Evolutionary conservation across 2,329 filamentous ascomycete genomes (phyloP).

Genomic region (Ilyonectria mors-panacis): DNA sequence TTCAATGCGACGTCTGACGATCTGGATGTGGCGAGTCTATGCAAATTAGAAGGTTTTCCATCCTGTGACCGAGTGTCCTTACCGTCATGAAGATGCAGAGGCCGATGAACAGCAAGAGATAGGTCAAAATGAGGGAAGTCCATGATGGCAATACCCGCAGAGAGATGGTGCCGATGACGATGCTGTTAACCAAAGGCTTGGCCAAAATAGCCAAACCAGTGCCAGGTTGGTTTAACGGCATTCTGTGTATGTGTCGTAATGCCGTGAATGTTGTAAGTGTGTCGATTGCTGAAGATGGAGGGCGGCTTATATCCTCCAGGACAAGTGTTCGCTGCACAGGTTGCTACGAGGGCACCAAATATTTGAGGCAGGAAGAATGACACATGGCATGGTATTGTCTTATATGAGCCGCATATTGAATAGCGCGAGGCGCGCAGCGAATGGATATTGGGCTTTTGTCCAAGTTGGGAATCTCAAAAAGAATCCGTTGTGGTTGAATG

Average conservation of each 20-base stretch:
- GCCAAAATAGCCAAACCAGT: slow-evolving; percentile 22
- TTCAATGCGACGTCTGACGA: slow-evolving; percentile 40
- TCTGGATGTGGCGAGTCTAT: slow-evolving; percentile 51
- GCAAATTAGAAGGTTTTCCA: slow-evolving; percentile 3
- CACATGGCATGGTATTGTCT: neutral
- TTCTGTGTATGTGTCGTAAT: neutral
- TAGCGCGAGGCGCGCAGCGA: neutral
- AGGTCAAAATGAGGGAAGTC: slow-evolving; percentile 31
- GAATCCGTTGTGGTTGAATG: neutral
- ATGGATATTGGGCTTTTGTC: neutral
- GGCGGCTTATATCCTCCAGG: slow-evolving; percentile 31
- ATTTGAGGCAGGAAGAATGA: neutral
- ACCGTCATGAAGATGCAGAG: slow-evolving; percentile 52
- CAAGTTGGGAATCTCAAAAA: neutral
- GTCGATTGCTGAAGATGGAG: slow-evolving; percentile 2
- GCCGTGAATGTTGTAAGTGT: neutral
- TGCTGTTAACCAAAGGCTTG: neutral
- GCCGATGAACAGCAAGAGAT: slow-evolving; percentile 38
- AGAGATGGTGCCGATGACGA: slow-evolving; percentile 13
- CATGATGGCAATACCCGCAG: slow-evolving; percentile 20
- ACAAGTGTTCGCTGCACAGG: slow-evolving; percentile 33
- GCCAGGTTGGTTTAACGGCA: slow-evolving; percentile 11
- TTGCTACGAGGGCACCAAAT: neutral
- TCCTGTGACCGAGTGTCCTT: slow-evolving; percentile 4
- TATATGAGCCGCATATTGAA: neutral